Evolutionary conservation across 306 rosid genomes (phyloP).

Genomic region (Trifolium repens): DNA sequence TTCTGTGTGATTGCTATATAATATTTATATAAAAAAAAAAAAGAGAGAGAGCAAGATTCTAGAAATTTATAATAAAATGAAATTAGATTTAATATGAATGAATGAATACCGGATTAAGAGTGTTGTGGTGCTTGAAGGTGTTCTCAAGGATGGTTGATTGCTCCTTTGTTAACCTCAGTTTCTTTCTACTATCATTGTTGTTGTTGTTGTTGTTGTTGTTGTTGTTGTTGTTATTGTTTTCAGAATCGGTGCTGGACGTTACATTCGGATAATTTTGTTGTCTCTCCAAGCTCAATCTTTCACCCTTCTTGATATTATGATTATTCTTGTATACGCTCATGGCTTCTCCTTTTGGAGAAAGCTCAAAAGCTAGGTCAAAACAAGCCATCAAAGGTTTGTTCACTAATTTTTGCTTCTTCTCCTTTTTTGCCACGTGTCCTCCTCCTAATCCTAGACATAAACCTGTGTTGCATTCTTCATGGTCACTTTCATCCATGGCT

Average conservation of each 20-base stretch:
- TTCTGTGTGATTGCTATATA: too few species aligned
- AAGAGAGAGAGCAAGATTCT: too few species aligned
- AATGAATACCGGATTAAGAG: constrained; percentile 56
- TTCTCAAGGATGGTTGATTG: constrained; percentile 72
- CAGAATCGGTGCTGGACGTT: constrained; percentile 41
- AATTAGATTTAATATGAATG: neutral
- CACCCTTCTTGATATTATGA: neutral
- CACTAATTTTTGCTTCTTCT: constrained; percentile 34
- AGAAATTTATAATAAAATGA: too few species aligned
- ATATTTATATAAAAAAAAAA: too few species aligned
- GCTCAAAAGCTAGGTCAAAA: constrained; percentile 49
- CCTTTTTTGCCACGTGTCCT: constrained; percentile 43
- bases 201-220: constrained; percentile 1
- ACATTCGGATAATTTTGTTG: constrained; percentile 7
- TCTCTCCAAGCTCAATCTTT: constrained; percentile 31
- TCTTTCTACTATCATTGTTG: constrained; percentile 51
- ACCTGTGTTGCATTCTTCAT: constrained; percentile 61
- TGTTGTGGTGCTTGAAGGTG: constrained; percentile 68
- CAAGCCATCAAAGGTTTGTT: constrained; percentile 34
- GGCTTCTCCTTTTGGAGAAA: constrained; percentile 50
- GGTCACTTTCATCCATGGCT: constrained; percentile 54
- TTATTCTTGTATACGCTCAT: neutral
- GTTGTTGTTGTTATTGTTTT: constrained; percentile 12
- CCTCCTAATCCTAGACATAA: constrained; percentile 75
- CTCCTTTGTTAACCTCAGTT: constrained; percentile 73